Base-by-base conservation (phyloP, 208 protist genomes). In the Acanthamoeba lenticulata region DNA sequence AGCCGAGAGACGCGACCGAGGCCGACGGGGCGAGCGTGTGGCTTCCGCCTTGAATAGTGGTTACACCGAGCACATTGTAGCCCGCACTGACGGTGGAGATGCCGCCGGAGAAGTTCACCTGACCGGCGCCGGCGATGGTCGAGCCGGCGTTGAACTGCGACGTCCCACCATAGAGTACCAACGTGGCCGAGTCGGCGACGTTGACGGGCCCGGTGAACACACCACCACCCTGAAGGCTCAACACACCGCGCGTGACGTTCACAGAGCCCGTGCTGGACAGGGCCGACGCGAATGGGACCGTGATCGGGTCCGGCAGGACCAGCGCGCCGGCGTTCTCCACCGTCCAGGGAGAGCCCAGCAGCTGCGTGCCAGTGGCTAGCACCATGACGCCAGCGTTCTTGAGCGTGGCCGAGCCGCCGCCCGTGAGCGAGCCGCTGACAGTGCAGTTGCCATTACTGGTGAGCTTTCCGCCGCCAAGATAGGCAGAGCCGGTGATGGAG, bases 161-260 rank as follows among this genome's bases (percentile, higher is more conserved):
- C n/a, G 0, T 38, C 32, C 85, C 85, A 19, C 85, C 85, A 15
- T 17, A 11, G 40, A 91, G 32, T 7, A 36, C 36, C 52, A 91
- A 52, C 24, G 85, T n/a, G 6, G 74, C 38, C 27, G 74, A 42
- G 38, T 2, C 49, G 0, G 34, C 38, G 9, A 91, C 85, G 40
- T 91, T 91, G 85, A 91, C 17, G n/a, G 85, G 49, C 11, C 85
- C 85, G 38, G 38, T 49, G 34, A 72, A 91, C 49, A 44, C 42
- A 24, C 85, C 85, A 27, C 85, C 85, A n/a, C 85, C 85, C 27
- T 27, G 34, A 6, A 91, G 45, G 38, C 4, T 27, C 19, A 91
- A 52, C 5, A n/a, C 40, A 24, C 85, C 85, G 19, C 29, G 0
- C 4, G 29, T 44, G 52, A 91, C 85, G 85, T 91, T 72, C 38